Conservation (phyloP, 2,329 filamentous ascomycete genomes). For the Ophiocordyceps camponoti-saundersi region DNA sequence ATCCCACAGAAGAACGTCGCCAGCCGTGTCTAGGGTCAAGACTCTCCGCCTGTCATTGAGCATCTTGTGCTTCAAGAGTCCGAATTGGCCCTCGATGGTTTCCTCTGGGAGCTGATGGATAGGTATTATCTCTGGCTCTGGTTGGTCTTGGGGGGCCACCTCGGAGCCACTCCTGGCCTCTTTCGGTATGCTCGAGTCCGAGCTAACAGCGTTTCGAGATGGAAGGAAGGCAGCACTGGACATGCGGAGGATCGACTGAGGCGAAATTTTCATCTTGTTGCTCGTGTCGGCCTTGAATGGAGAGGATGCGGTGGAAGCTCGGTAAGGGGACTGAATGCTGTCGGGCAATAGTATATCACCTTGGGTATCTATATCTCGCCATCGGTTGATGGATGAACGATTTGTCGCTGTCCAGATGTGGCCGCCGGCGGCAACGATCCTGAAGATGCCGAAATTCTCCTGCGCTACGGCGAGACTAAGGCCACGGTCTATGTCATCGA, state of each 20-base stretch:
- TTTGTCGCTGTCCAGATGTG: constrained; percentile 84
- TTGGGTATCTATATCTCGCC: constrained; percentile 71
- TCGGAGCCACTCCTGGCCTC: constrained; percentile 23
- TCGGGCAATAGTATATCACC: constrained; percentile 51
- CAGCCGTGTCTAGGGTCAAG: constrained; percentile 83
- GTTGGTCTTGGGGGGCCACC: constrained; percentile 9
- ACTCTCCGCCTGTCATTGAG: constrained; percentile 82
- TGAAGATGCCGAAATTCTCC: constrained; percentile 70
- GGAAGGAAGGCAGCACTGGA: constrained; percentile 74
- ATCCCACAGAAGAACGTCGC: constrained; percentile 92
- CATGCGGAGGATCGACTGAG: constrained; percentile 62
- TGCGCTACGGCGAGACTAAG: constrained; percentile 81
- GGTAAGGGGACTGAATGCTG: constrained; percentile 25
- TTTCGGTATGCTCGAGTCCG: constrained; percentile 36
- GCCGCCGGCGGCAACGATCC: constrained; percentile 50
- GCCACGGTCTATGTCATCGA: constrained; percentile 60
- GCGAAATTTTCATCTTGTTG: constrained; percentile 50
- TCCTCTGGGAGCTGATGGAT: constrained; percentile 55
- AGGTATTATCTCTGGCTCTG: constrained; percentile 30
- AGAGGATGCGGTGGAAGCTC: constrained; percentile 24
- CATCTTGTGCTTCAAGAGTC: constrained; percentile 80
- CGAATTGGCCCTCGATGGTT: constrained; percentile 88
- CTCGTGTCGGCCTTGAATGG: constrained; percentile 15
- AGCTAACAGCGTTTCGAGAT: constrained; percentile 30
- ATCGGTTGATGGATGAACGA: constrained; percentile 82